Base-by-base conservation (phyloP, 805 yeast genomes). In the Pichia gijzeniarum region DNA sequence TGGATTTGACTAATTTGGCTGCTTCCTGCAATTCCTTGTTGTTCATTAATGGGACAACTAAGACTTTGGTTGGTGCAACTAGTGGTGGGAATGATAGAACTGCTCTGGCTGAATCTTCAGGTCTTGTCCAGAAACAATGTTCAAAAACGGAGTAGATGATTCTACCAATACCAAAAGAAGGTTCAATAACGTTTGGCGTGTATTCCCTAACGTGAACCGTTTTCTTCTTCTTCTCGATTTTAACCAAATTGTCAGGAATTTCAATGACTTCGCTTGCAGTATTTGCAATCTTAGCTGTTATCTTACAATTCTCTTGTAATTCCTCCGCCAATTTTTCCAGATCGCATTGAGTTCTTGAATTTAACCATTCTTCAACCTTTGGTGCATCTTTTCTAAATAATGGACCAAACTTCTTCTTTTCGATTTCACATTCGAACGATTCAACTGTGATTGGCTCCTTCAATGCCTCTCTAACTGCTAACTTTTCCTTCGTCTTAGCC, bases 101-200 rank as follows among this genome's bases (percentile, higher is more conserved):
- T 60, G 91, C 82, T 69, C 96, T 90, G 48, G 86, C 82, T 51
- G 82, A 77, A 55, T 85, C 88, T 63, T 85, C 96, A 17, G 95
- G 88, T 70, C 99, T 83, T 45, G 84, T 69, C 96, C 96, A 93
- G 85, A 83, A 93, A 42, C 79, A 76, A 69, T 93, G 99, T 73
- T 93, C 99, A 60, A 90, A 85, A 55, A 91, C 68, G 34, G 95
- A 78, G 72, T 93, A 93, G 54, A 93, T 73, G 65, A 95, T 88
- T 73, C 99, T 90, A 49, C 99, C 99, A 63, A 93, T 84, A 78
- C 99, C 99, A 62, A 93, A 93, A 6, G 99, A 93, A 51, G 99
- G 99, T 72, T 93, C 99, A 60, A 93, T 93, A 50, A 93, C 99
- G 64, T 86, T 89, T 51, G 99, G 99, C 54, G 87, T 86, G 71